Evolutionary conservation across 1,139 yeast genomes (phyloP), one percentile per base, ranked within the genome.

Genomic region (Chernovozyma aurita): DNA sequence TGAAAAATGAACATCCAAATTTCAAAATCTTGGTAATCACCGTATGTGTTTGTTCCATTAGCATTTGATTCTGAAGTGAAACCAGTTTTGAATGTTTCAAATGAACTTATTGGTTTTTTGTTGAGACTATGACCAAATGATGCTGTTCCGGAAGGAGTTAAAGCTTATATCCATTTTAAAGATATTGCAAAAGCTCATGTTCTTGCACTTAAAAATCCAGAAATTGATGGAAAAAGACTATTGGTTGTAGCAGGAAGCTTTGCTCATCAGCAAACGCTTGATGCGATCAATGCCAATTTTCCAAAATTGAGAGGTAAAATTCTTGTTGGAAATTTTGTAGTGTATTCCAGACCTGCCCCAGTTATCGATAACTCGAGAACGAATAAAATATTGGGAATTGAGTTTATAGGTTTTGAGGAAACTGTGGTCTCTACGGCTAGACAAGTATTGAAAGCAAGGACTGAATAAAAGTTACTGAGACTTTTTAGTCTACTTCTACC

Each of bases 31-130:
- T 72, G 13, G 58, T 74, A 3, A 57, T 74, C 27, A 60, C 65
- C 67, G 2, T 60, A 53, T 35, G 71, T 74, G 2, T 65, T 70
- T 45, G 81, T 81, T 16, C 80, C 81, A 1, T 48, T 47, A 30
- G 41, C 44, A 8, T 49, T 33, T 32, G 56, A 48, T 32, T 58
- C 45, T 8, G 50, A 44, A 25, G 49, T 43, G 6, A 42, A 44
- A 15, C 52, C 45, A 2, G 43, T 44, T 12, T 45, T 68, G 39
- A 64, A 63, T 59, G 1, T 65, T 74, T 2, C 53, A 61, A 17
- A 34, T 27, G 60, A 61, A 37, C 22, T 60, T 9, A 45, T 69
- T 32, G 55, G 55, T 33, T 32, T 36, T 4, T 30, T 63, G 5
- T 42, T 54, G 30, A 48, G 43, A 15, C 42, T 50, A 44, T 41